These are phyloP conservation scores for Apiosordaria backusii DNA, from an alignment of 495 filamentous ascomycete genomes.

Conservation along the genomic window DNA sequence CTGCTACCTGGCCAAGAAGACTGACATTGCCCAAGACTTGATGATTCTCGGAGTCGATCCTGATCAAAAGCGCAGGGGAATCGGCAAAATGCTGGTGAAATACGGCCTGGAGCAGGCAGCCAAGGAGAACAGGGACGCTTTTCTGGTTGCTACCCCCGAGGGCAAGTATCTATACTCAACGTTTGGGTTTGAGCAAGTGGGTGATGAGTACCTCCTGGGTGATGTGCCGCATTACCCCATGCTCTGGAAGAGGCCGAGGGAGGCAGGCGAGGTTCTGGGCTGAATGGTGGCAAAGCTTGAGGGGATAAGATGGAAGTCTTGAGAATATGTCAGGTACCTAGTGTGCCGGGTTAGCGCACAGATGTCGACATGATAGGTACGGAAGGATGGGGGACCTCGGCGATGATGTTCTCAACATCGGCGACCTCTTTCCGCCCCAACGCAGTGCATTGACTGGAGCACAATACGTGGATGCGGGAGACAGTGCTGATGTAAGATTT, in stretches of 20 bases:
- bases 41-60: slow-evolving; percentile 24
- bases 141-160: slow-evolving; percentile 19
- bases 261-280: background rate
- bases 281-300: too few species aligned
- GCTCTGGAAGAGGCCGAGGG: slow-evolving; percentile 17
- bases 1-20: background rate
- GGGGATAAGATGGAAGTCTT: too few species aligned
- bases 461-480: background rate
- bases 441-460: background rate
- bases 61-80: slow-evolving; percentile 23
- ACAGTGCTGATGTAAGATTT: background rate
- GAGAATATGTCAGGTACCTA: too few species aligned
- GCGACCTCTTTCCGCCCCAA: background rate
- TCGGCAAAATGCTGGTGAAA: slow-evolving; percentile 26
- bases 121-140: slow-evolving; percentile 15
- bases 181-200: slow-evolving; percentile 19
- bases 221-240: slow-evolving; percentile 14
- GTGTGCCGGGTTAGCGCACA: too few species aligned
- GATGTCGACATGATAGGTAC: too few species aligned
- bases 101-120: slow-evolving; percentile 22
- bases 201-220: background rate
- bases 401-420: background rate
- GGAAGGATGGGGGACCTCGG: too few species aligned
- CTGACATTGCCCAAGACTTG: slow-evolving; percentile 19
- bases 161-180: slow-evolving; percentile 21